Evolutionary conservation across 1,284 basidiomycete genomes (phyloP).

Genomic region (Amylostereum areolatum): DNA sequence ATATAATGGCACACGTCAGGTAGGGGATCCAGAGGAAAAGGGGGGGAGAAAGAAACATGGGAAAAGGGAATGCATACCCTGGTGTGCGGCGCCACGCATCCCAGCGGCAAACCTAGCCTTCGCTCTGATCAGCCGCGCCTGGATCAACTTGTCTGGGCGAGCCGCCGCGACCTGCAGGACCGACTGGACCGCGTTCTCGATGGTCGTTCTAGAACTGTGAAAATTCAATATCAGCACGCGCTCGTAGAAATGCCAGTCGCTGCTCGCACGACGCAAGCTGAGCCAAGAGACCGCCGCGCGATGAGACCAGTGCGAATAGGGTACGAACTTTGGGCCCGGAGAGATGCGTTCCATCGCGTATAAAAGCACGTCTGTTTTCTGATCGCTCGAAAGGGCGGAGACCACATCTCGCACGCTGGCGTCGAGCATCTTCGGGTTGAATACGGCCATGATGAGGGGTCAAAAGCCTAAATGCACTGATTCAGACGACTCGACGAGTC

Average conservation of each 20-base stretch:
- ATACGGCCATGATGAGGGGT: constrained; percentile 57
- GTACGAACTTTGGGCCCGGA: constrained; percentile 19
- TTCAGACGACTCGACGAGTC: too few relatives aligned
- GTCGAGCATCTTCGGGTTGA: constrained; percentile 69
- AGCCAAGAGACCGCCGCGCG: too few relatives aligned
- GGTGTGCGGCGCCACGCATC: constrained; percentile 53
- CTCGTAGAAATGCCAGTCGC: not conserved
- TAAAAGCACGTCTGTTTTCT: constrained; percentile 62
- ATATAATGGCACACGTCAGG: constrained; percentile 13
- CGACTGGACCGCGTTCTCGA: constrained; percentile 71
- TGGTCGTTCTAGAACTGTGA: constrained; percentile 49
- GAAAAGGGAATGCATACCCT: constrained; percentile 38
- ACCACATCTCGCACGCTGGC: constrained; percentile 63
- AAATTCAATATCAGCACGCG: not conserved
- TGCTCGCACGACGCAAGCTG: too few relatives aligned
- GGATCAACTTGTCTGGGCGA: constrained; percentile 45
- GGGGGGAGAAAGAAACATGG: not conserved
- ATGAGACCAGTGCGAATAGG: constrained; percentile 6
- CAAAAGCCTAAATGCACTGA: too few relatives aligned
- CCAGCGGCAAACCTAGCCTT: constrained; percentile 55
- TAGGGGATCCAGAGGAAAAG: too few relatives aligned
- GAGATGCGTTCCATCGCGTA: constrained; percentile 53
- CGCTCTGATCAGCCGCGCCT: constrained; percentile 58
- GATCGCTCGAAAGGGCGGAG: constrained; percentile 47
- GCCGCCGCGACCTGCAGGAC: constrained; percentile 53